These are phyloP conservation scores for Phytopythium oedochilum DNA, from an alignment of 352 stramenopile species.

Conservation along the genomic window DNA sequence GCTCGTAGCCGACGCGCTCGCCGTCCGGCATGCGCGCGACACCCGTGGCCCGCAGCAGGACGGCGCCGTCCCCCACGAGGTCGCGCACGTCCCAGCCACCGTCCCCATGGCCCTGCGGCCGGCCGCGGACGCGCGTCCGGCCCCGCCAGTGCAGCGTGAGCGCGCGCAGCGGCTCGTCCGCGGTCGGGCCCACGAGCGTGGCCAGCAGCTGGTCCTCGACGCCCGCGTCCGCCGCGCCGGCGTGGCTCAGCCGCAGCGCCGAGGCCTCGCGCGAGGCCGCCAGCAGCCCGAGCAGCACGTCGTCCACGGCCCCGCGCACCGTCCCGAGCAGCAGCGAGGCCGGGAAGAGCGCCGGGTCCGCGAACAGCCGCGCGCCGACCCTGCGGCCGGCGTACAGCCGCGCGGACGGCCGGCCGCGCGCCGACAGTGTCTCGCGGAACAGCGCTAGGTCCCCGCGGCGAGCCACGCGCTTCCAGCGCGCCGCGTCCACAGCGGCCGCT, in stretches of 20 bases:
- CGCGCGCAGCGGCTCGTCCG: conserved; percentile 17
- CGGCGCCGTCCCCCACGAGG: conserved; percentile 11
- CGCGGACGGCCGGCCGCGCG: too few relatives aligned
- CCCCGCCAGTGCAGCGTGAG: conserved; percentile 27
- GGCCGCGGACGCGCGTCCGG: not conserved
- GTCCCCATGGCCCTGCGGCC: too few relatives aligned
- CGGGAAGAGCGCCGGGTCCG: conserved; percentile 18
- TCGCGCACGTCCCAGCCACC: not conserved
- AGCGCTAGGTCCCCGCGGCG: conserved; percentile 17
- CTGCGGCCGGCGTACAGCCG: conserved; percentile 14
- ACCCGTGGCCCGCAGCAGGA: conserved; percentile 24
- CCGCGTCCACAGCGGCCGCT: conserved; percentile 6
- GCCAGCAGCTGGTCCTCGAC: conserved; percentile 24
- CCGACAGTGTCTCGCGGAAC: conserved; percentile 22
- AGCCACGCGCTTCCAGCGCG: conserved; percentile 20
- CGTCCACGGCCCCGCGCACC: conserved; percentile 25
- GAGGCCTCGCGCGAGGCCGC: conserved; percentile 23
- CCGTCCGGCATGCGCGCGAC: conserved; percentile 16
- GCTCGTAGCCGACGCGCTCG: conserved; percentile 25
- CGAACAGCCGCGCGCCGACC: conserved; percentile 18
- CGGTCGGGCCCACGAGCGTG: conserved; percentile 15
- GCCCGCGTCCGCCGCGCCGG: conserved; percentile 13
- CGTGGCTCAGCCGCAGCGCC: conserved; percentile 17
- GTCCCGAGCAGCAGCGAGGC: conserved; percentile 22
- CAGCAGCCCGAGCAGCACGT: conserved; percentile 29